These are phyloP conservation scores for Lentinula edodes DNA, from an alignment of 768 basidiomycete species.

Conservation along the genomic window DNA sequence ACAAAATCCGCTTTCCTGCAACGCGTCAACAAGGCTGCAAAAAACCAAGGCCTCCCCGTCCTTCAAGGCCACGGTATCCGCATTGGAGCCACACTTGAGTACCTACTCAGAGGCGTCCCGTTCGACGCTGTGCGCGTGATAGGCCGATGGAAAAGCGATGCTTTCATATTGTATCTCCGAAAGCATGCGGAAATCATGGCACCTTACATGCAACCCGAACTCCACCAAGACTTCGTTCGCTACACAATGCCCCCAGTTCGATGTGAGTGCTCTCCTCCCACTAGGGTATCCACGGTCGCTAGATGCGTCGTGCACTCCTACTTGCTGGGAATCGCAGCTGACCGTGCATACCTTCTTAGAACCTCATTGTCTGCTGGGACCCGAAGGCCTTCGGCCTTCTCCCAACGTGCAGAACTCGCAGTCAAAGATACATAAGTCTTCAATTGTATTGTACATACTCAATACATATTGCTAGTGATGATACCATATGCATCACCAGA, in stretches of 20 bases:
- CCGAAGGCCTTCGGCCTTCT: background rate
- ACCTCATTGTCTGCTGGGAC: background rate
- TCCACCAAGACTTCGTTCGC: conserved; percentile 3
- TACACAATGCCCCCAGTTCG: conserved; percentile 7
- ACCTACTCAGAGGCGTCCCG: conserved; percentile 14
- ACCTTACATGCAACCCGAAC: conserved; percentile 12
- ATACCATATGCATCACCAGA: no score
- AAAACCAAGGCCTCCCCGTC: background rate
- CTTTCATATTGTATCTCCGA: conserved; percentile 13
- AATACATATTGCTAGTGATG: no score
- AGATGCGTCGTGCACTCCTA: conserved; percentile 4
- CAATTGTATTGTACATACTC: no score
- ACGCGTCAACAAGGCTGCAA: conserved; percentile 6
- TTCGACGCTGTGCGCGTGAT: conserved; percentile 18
- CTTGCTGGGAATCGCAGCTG: background rate
- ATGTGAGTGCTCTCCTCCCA: background rate
- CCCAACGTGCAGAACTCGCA: conserved; percentile 16
- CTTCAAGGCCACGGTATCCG: conserved; percentile 20
- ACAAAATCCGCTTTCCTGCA: conserved; percentile 12
- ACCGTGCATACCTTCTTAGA: background rate
- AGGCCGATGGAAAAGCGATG: conserved; percentile 17
- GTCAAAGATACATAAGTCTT: no score
- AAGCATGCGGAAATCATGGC: conserved; percentile 17
- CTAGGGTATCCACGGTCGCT: conserved; percentile 1
- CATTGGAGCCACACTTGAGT: conserved; percentile 20